Evolutionary conservation across 257 asterid species (phyloP).

Genomic region (Fraxinus quadrangulata): DNA sequence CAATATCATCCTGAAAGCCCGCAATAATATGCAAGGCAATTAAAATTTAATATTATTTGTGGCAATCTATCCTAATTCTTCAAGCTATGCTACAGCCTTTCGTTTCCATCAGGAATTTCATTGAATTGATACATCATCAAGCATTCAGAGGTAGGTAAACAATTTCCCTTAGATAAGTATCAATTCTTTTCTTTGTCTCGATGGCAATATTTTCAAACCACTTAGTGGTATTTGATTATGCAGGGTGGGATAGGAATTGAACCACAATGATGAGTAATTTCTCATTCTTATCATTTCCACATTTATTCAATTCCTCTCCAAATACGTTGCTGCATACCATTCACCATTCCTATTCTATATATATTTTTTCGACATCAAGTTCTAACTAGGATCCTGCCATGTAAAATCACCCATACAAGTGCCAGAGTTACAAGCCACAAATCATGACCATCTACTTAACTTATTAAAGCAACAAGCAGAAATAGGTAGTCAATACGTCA

Average conservation of each 20-base stretch:
- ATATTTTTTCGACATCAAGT: neutral
- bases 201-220: neutral
- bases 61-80: neutral
- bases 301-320: neutral
- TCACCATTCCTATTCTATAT: neutral
- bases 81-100: neutral
- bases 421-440: neutral
- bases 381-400: neutral
- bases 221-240: neutral
- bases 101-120: slow-evolving; percentile 7
- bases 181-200: neutral
- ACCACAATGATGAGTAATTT: neutral
- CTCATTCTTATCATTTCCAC: neutral
- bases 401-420: too few species aligned
- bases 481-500: neutral
- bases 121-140: neutral
- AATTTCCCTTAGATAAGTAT: neutral
- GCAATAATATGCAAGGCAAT: slow-evolving; percentile 13
- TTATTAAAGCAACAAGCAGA: neutral
- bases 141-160: neutral
- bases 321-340: neutral
- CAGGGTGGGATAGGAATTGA: neutral
- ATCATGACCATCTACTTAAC: neutral
- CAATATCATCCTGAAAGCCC: slow-evolving; percentile 73
- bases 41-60: neutral